Conservation (phyloP, 2,329 filamentous ascomycete species). For the Calonectria hawksworthii region DNA sequence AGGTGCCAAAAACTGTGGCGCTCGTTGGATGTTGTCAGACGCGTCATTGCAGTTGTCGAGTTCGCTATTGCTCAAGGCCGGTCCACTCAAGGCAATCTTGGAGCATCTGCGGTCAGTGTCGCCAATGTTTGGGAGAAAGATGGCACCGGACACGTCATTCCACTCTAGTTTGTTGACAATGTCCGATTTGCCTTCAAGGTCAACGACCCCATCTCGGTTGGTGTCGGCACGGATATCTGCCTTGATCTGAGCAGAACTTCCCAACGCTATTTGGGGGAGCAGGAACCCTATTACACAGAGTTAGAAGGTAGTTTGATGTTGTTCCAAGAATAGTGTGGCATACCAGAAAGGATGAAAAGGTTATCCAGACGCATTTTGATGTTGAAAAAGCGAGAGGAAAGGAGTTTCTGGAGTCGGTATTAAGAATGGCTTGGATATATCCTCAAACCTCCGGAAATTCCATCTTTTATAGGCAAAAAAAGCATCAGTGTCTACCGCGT, state of each 20-base stretch:
- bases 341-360: neutral
- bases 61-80: conserved; percentile 33
- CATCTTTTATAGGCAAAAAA: neutral
- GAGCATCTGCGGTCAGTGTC: conserved; percentile 51
- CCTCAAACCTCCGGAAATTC: neutral
- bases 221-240: conserved; percentile 51
- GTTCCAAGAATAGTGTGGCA: too few species aligned
- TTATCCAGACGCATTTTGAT: neutral
- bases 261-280: neutral
- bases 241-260: neutral
- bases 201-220: conserved; percentile 53
- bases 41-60: conserved; percentile 53
- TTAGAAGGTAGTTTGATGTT: neutral
- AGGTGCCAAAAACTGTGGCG: conserved; percentile 49
- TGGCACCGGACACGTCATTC: conserved; percentile 45
- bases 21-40: conserved; percentile 48
- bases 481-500: too few species aligned
- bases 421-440: neutral
- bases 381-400: neutral
- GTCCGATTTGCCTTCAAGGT: conserved; percentile 26
- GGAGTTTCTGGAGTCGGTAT: neutral
- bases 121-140: conserved; percentile 55
- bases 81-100: conserved; percentile 18
- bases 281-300: neutral
- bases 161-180: conserved; percentile 45